Evolutionary conservation across 2,329 filamentous ascomycete genomes (phyloP).

Genomic region (Fusarium begoniae): DNA sequence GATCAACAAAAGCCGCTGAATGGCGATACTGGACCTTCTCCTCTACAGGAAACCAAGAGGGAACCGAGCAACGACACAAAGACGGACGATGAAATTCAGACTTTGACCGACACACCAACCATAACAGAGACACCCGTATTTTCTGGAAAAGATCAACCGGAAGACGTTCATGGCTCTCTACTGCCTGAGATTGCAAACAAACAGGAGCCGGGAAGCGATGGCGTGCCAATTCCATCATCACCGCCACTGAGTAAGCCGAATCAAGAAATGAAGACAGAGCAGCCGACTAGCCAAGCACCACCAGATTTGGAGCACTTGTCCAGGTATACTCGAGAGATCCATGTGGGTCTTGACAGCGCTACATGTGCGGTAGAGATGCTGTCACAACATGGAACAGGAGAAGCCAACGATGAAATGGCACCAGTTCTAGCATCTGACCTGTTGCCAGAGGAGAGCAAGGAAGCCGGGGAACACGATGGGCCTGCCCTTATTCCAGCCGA

Average conservation of each 20-base stretch:
- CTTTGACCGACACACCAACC: not conserved
- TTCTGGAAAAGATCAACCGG: not conserved
- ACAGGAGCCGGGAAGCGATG: not conserved
- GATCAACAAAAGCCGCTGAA: constrained; percentile 11
- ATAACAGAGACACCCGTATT: not conserved
- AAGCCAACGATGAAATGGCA: not conserved
- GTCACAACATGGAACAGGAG: not conserved
- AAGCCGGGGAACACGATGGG: not conserved
- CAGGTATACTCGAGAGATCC: not conserved
- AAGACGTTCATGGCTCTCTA: not conserved
- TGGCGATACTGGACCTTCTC: not conserved
- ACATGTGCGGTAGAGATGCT: not conserved
- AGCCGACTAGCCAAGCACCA: not conserved
- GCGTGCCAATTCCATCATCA: not conserved
- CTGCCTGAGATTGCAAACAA: not conserved
- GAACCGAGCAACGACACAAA: not conserved
- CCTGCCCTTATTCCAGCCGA: not conserved
- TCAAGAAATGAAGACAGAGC: not conserved
- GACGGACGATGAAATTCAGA: not conserved
- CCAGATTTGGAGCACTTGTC: not conserved
- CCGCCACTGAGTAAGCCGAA: not conserved
- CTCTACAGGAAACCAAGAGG: not conserved
- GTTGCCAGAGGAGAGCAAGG: constrained; percentile 16
- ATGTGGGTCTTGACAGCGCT: not conserved
- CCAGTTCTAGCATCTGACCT: not conserved